Evolutionary conservation across 1,284 basidiomycete species (phyloP).

Genomic region (Leccinum ponderosum): DNA sequence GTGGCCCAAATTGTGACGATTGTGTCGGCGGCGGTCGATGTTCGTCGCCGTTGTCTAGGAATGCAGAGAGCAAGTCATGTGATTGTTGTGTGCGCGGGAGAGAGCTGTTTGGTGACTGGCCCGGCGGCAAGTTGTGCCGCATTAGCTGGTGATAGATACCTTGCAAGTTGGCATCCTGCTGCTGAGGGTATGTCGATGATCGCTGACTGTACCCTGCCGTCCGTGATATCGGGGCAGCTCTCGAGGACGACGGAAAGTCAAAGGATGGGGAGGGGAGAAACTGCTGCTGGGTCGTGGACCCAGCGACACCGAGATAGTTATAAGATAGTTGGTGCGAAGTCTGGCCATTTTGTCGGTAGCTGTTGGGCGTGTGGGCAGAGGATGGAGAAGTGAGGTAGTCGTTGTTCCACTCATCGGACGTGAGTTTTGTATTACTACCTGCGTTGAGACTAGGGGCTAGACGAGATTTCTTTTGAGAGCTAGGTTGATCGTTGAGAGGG

Average conservation of each 20-base stretch:
- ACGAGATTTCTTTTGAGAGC: slow-evolving; percentile 32
- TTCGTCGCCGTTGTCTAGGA: slow-evolving; percentile 31
- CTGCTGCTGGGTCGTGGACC: slow-evolving; percentile 23
- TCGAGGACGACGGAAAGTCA: slow-evolving; percentile 32
- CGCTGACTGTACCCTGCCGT: slow-evolving; percentile 27
- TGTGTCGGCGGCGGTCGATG: slow-evolving; percentile 23
- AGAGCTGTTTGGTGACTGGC: slow-evolving; percentile 21
- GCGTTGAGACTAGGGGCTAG: slow-evolving; percentile 26
- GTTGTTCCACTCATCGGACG: slow-evolving; percentile 31
- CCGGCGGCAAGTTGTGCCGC: slow-evolving; percentile 26
- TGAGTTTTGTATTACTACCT: slow-evolving; percentile 27
- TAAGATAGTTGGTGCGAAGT: slow-evolving; percentile 29
- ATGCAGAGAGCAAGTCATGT: slow-evolving; percentile 31
- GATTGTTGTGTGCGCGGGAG: slow-evolving; percentile 24
- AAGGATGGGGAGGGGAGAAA: slow-evolving; percentile 29
- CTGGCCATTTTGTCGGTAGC: slow-evolving; percentile 31
- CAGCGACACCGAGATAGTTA: slow-evolving; percentile 22
- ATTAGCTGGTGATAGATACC: slow-evolving; percentile 35
- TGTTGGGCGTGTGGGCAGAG: slow-evolving; percentile 26
- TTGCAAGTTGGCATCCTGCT: slow-evolving; percentile 34
- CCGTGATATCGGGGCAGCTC: slow-evolving; percentile 22
- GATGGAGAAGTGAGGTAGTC: slow-evolving; percentile 34
- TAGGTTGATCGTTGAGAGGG: slow-evolving; percentile 24
- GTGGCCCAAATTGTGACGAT: slow-evolving; percentile 22
- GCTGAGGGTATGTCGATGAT: slow-evolving; percentile 27